phyloP scores from a whole-genome alignment of 2,329 filamentous ascomycete species.

The Cercospora janseana region DNA sequence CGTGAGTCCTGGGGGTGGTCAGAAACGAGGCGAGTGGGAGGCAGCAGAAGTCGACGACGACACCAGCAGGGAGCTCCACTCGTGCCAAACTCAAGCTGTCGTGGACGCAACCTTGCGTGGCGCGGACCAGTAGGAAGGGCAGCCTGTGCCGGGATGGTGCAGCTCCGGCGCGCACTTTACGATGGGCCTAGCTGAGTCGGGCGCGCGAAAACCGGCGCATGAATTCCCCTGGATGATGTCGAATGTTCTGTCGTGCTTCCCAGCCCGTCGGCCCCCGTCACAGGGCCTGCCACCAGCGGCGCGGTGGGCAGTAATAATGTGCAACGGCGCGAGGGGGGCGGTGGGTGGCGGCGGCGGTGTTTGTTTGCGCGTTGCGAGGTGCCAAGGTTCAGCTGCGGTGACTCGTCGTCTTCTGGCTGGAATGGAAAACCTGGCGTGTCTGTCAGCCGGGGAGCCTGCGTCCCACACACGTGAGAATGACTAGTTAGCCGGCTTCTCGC shows the following conservation, averaged over 20 bases:
- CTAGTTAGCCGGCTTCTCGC: constrained; percentile 6
- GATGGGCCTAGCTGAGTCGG: constrained; percentile 14
- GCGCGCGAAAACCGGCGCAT: constrained; percentile 4
- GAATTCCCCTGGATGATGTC: constrained; percentile 15
- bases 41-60: constrained; percentile 19
- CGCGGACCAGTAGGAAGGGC: constrained; percentile 3
- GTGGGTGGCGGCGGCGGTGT: neutral
- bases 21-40: constrained; percentile 18
- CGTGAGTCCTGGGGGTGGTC: constrained; percentile 15
- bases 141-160: neutral
- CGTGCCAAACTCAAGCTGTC: neutral
- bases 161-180: neutral
- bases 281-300: neutral
- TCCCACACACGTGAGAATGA: constrained; percentile 1
- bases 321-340: constrained; percentile 2
- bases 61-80: neutral
- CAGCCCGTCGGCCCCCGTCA: neutral
- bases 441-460: constrained; percentile 3
- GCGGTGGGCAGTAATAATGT: constrained; percentile 1
- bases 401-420: constrained; percentile 8
- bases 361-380: constrained; percentile 7
- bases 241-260: constrained; percentile 20
- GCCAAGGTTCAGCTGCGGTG: constrained; percentile 2
- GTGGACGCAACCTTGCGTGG: constrained; percentile 3
- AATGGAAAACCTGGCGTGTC: constrained; percentile 9